phyloP scores from a whole-genome alignment of 225 moss, liverwort and hornwort species.

The Neckera pumila region DNA sequence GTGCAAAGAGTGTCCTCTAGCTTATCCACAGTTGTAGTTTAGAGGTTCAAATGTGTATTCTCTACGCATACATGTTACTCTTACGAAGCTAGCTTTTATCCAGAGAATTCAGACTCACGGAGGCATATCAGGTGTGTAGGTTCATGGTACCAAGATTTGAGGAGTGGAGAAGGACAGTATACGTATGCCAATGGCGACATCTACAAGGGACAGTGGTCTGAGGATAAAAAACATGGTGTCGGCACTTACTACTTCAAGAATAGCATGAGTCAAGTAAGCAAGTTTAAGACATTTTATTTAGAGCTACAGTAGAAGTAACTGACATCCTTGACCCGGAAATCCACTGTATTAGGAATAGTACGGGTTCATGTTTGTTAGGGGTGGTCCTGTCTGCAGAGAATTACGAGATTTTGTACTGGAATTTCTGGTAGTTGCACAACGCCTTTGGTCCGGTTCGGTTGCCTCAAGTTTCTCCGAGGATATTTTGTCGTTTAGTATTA shows the following conservation, averaged over 20 bases:
- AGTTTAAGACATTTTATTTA: neutral
- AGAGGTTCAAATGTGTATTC: neutral
- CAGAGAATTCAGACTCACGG: neutral
- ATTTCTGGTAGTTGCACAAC: neutral
- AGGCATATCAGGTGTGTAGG: slow-evolving; percentile 19
- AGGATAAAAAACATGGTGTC: slow-evolving; percentile 45
- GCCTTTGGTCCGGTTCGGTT: neutral
- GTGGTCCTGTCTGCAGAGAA: neutral
- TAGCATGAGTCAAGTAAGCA: slow-evolving; percentile 36
- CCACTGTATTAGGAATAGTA: neutral
- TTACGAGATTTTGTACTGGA: neutral
- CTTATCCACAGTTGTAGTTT: neutral
- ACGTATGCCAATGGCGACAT: slow-evolving; percentile 66
- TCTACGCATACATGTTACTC: neutral
- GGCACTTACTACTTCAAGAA: slow-evolving; percentile 65
- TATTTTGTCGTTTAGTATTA: neutral
- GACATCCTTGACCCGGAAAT: neutral
- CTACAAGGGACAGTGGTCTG: slow-evolving; percentile 72
- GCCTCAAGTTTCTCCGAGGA: neutral
- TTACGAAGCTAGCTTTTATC: neutral
- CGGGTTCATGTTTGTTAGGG: neutral
- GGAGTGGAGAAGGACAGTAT: slow-evolving; percentile 58
- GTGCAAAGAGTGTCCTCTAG: neutral
- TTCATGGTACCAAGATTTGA: slow-evolving; percentile 52
- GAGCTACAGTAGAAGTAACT: neutral